Conservation (phyloP, 2,329 filamentous ascomycete species). For the Ophiosphaerella korrae region DNA sequence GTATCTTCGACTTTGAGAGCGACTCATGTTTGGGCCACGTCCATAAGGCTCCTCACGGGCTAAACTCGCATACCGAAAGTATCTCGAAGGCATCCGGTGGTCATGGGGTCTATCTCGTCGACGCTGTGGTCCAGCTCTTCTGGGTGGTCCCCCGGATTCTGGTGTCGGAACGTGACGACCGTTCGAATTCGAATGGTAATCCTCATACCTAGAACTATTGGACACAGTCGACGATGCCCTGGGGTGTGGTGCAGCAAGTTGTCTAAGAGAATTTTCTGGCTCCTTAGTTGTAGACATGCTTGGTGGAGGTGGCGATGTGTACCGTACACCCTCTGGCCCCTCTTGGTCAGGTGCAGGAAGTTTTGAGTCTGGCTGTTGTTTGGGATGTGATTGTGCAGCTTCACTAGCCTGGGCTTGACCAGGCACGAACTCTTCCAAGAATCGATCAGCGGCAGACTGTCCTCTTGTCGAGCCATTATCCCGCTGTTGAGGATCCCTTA, state of each 20-base stretch:
- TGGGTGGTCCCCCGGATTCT: constrained; percentile 24
- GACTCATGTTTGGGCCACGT: constrained; percentile 41
- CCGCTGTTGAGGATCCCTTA: constrained; percentile 25
- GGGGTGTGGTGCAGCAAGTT: constrained; percentile 25
- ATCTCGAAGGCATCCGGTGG: constrained; percentile 40
- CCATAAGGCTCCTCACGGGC: constrained; percentile 43
- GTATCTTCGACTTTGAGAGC: constrained; percentile 43
- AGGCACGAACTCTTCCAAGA: constrained; percentile 40
- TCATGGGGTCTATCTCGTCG: constrained; percentile 41
- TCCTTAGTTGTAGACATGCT: constrained; percentile 21
- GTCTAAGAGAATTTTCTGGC: constrained; percentile 13
- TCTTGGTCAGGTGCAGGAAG: constrained; percentile 23
- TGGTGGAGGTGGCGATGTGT: constrained; percentile 34
- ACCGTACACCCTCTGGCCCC: constrained; percentile 35
- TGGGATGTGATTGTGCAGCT: constrained; percentile 12
- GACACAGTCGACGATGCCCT: constrained; percentile 37
- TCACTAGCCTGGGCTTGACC: constrained; percentile 22
- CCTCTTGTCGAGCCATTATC: constrained; percentile 29
- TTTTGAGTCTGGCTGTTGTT: constrained; percentile 19
- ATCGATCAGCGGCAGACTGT: constrained; percentile 42
- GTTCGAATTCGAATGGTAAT: constrained; percentile 22
- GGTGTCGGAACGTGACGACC: constrained; percentile 34
- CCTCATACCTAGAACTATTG: constrained; percentile 41
- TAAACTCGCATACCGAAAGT: constrained; percentile 44
- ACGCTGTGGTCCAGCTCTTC: constrained; percentile 36